These are phyloP conservation scores for Cyberlindnera mississippiensis DNA, from an alignment of 805 yeast genomes.

Conservation along the genomic window DNA sequence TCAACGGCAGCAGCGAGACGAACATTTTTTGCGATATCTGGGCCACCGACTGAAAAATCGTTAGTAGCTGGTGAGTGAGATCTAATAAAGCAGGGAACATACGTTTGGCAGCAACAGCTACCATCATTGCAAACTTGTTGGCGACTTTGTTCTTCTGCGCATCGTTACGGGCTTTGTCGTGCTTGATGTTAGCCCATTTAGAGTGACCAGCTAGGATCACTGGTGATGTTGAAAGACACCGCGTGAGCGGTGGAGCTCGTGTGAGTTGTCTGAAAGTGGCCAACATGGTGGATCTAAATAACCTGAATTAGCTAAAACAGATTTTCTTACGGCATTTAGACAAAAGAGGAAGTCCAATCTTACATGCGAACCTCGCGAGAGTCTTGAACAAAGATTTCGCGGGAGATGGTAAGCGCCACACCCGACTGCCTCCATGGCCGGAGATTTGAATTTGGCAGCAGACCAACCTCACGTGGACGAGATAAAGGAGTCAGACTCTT, in stretches of 20 bases:
- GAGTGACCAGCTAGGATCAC: constrained; percentile 61
- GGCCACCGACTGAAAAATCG: constrained; percentile 45
- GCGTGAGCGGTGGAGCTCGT: constrained; percentile 1
- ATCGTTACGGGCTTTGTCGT: constrained; percentile 91
- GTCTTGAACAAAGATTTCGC: not conserved
- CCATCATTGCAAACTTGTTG: constrained; percentile 66
- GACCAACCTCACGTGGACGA: not conserved
- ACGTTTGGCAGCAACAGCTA: constrained; percentile 67
- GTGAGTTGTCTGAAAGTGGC: not conserved
- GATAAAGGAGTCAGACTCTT: too few species aligned
- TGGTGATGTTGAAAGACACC: constrained; percentile 9
- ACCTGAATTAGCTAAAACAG: too few species aligned
- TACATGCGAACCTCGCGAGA: too few species aligned
- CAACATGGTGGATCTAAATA: not conserved
- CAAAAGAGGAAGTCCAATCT: not conserved
- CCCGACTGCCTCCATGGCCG: not conserved
- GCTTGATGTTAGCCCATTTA: constrained; percentile 94
- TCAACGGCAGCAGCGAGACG: constrained; percentile 71
- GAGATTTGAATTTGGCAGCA: constrained; percentile 2
- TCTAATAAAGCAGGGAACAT: constrained; percentile 8
- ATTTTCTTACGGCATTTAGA: too few species aligned
- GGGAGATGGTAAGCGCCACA: constrained; percentile 2
- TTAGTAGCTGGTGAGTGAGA: not conserved
- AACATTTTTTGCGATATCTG: constrained; percentile 58
- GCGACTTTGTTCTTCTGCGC: constrained; percentile 67